phyloP scores from a whole-genome alignment of 202 grass and related monocot species.

The Musa balbisiana region DNA sequence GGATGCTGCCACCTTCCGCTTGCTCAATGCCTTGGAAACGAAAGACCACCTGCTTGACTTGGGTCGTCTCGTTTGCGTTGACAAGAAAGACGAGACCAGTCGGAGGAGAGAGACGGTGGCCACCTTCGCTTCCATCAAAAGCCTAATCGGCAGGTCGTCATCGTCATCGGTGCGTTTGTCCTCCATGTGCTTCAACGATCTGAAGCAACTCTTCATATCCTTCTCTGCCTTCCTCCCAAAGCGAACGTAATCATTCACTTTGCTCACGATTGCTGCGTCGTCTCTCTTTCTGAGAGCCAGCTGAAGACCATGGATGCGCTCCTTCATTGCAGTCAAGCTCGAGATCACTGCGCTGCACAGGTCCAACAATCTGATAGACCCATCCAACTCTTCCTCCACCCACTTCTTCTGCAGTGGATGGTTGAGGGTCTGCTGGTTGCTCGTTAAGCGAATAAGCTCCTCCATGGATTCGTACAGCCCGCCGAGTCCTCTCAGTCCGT shows the following conservation, averaged over 20 bases:
- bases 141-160: too few species aligned
- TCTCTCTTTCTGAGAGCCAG: not conserved
- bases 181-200: not conserved
- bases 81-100: not conserved
- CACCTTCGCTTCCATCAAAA: not conserved
- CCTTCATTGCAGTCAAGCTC: not conserved
- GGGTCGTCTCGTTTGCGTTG: not conserved
- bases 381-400: not conserved
- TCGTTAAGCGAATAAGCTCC: constrained; percentile 3
- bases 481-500: constrained; percentile 32
- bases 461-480: not conserved
- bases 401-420: constrained; percentile 1
- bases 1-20: not conserved
- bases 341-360: not conserved
- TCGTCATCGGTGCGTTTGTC: not conserved
- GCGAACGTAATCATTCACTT: constrained; percentile 1
- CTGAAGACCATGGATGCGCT: not conserved
- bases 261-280: not conserved
- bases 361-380: constrained; percentile 5
- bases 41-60: constrained; percentile 5
- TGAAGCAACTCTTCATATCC: not conserved
- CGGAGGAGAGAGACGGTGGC: not conserved
- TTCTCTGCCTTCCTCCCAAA: not conserved
- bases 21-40: constrained; percentile 4
- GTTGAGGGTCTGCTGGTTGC: not conserved